Conservation (phyloP, 352 stramenopile species). For the Pilasporangium apinafurcum region DNA sequence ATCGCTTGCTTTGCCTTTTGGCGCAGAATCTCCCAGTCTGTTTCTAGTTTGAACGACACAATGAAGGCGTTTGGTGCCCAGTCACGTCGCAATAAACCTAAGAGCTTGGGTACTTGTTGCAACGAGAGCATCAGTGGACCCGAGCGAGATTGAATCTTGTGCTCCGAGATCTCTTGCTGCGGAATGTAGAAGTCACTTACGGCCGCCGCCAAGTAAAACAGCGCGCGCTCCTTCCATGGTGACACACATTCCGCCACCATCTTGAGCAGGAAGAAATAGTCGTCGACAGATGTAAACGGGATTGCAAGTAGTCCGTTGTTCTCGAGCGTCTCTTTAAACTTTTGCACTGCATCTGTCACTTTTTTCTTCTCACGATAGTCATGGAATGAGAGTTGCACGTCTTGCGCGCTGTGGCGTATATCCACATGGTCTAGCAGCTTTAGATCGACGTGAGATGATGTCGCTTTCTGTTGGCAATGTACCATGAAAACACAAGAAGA, state of each 20-base stretch:
- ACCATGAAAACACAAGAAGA: neutral
- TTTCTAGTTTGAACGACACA: conserved; percentile 99
- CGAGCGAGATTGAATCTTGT: conserved; percentile 96
- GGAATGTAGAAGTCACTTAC: conserved; percentile 99
- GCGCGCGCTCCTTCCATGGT: conserved; percentile 51
- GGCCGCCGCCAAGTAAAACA: conserved; percentile 95
- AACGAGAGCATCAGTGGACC: conserved; percentile 82
- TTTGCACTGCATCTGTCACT: conserved; percentile 44
- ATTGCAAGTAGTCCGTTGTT: conserved; percentile 77
- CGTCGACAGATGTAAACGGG: conserved; percentile 92
- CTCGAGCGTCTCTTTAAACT: conserved; percentile 26
- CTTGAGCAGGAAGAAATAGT: conserved; percentile 94
- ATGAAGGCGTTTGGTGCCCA: conserved; percentile 95
- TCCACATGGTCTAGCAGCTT: conserved; percentile 58
- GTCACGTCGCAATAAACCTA: conserved; percentile 83
- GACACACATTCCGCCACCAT: conserved; percentile 62
- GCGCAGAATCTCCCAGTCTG: conserved; percentile 91
- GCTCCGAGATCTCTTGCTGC: conserved; percentile 72
- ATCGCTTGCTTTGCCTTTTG: conserved; percentile 92
- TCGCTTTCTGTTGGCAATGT: conserved; percentile 18
- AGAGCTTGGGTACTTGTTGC: conserved; percentile 93
- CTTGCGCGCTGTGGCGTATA: conserved; percentile 12
- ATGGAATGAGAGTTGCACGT: conserved; percentile 27
- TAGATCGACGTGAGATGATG: conserved; percentile 53
- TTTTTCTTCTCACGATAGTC: conserved; percentile 30